phyloP scores from a whole-genome alignment of 2,329 filamentous ascomycete species.

The Hypoxylon sp. region DNA sequence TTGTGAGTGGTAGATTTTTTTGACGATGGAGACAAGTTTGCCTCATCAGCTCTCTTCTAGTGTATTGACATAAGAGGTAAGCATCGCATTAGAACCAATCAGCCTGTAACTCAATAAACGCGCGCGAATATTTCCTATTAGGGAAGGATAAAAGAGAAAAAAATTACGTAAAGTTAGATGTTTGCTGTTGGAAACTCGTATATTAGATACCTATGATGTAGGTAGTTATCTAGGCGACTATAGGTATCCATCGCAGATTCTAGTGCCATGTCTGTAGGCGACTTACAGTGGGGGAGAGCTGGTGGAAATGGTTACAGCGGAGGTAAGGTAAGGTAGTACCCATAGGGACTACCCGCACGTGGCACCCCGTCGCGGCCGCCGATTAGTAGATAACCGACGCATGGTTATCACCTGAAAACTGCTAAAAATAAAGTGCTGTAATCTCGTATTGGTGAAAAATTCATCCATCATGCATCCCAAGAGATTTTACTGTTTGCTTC shows the following conservation, averaged over 20 bases:
- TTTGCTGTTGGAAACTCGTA: constrained; percentile 1
- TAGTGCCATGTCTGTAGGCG: neutral
- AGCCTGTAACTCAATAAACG: neutral
- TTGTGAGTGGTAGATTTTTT: neutral
- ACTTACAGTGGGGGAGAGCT: neutral
- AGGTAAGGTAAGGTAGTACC: neutral
- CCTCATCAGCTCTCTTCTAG: neutral
- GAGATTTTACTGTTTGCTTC: neutral
- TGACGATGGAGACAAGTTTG: constrained; percentile 6
- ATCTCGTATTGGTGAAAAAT: constrained; percentile 23
- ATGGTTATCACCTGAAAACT: neutral
- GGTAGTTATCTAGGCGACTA: too few relatives aligned
- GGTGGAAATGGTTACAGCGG: too few relatives aligned
- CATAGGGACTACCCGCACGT: constrained; percentile 36
- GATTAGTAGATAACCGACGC: too few relatives aligned
- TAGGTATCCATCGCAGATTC: too few relatives aligned
- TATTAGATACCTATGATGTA: too few relatives aligned
- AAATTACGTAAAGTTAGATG: constrained; percentile 2
- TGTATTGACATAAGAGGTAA: constrained; percentile 1
- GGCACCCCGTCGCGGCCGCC: neutral
- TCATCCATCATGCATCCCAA: neutral
- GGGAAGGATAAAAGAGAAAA: neutral
- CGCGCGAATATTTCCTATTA: neutral
- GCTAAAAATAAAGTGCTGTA: constrained; percentile 29
- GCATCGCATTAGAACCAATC: neutral